phyloP scores from a whole-genome alignment of 2,329 filamentous ascomycete genomes.

The Aureobasidium uvarum region DNA sequence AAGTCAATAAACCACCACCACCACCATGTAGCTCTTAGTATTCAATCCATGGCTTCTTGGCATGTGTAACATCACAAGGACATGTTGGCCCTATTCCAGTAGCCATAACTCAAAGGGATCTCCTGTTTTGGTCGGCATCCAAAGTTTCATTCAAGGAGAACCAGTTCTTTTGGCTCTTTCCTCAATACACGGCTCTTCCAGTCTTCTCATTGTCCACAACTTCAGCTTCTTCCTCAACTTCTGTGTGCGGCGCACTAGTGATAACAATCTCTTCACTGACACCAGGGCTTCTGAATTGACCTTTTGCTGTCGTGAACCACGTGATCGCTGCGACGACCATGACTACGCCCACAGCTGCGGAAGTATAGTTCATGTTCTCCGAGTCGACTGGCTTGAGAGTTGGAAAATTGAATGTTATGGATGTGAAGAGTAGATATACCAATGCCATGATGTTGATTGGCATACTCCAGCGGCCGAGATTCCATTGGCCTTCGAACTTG shows the following conservation, averaged over 20 bases:
- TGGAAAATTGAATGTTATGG: constrained; percentile 59
- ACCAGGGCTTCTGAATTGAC: constrained; percentile 51
- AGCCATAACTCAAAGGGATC: no score
- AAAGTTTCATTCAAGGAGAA: no score
- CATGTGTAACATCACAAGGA: no score
- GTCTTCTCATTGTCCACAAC: background rate
- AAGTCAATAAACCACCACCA: no score
- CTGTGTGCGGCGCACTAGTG: constrained; percentile 11
- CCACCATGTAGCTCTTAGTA: no score
- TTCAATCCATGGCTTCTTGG: no score
- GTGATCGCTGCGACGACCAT: constrained; percentile 52
- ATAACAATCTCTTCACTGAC: constrained; percentile 26
- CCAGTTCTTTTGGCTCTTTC: no score
- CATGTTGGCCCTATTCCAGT: no score
- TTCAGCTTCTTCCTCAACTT: background rate
- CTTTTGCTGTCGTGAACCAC: constrained; percentile 53
- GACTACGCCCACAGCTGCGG: constrained; percentile 56
- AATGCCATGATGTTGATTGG: constrained; percentile 52
- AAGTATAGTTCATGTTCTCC: constrained; percentile 60
- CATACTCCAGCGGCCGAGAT: constrained; percentile 47
- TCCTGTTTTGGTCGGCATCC: no score
- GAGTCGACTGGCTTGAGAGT: constrained; percentile 51
- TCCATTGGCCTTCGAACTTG: constrained; percentile 47
- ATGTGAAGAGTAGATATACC: constrained; percentile 54
- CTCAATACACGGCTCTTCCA: background rate